These are phyloP conservation scores for Talaromyces sp. DNA, from an alignment of 2,329 filamentous ascomycete species.

Conservation along the genomic window DNA sequence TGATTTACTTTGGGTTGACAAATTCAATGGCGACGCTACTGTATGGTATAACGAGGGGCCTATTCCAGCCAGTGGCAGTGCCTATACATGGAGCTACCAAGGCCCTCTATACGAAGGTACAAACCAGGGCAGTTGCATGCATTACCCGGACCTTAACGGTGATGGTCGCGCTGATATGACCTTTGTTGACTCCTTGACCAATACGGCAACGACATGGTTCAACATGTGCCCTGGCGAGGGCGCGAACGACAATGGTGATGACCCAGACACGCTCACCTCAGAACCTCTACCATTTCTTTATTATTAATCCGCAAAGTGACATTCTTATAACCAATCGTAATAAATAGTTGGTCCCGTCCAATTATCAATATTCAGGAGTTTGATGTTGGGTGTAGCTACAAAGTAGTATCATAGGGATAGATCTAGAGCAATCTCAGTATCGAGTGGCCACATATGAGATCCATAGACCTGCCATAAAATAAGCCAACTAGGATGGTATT, in stretches of 20 bases:
- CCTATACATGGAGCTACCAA: not conserved
- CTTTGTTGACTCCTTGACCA: not conserved
- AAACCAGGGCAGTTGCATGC: not conserved
- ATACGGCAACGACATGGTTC: slow-evolving; percentile 1
- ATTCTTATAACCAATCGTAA: too few relatives aligned
- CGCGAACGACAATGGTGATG: not conserved
- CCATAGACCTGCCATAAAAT: too few relatives aligned
- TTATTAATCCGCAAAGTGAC: too few relatives aligned
- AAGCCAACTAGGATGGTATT: too few relatives aligned
- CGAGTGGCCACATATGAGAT: too few relatives aligned
- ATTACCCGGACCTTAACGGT: not conserved
- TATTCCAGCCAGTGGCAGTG: not conserved
- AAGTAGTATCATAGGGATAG: too few relatives aligned
- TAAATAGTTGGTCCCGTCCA: too few relatives aligned
- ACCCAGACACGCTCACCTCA: not conserved
- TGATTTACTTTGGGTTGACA: not conserved
- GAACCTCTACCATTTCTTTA: not conserved
- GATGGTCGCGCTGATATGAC: not conserved
- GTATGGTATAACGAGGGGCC: not conserved
- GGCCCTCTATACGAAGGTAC: not conserved
- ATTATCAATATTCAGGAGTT: too few relatives aligned
- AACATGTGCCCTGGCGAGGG: not conserved
- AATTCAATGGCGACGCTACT: not conserved
- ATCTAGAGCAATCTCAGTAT: too few relatives aligned
- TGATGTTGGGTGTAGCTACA: too few relatives aligned